Conservation (phyloP, 2,329 filamentous ascomycete genomes). For the Thelonectria rubi region DNA sequence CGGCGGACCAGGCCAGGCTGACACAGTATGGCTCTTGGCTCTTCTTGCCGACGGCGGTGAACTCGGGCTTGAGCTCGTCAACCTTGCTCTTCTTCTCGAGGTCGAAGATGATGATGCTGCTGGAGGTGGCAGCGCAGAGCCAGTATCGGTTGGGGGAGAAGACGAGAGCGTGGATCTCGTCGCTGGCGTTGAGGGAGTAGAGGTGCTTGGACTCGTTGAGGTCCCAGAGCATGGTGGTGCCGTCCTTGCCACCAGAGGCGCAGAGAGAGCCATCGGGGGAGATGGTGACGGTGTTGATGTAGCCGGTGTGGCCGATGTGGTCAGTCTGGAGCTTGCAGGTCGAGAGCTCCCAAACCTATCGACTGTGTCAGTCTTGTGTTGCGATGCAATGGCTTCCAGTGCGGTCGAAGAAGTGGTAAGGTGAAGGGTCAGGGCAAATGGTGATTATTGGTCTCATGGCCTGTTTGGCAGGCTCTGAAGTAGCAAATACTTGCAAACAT, state of each 20-base stretch:
- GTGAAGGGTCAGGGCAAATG: conserved; percentile 76
- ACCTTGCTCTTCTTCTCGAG: conserved; percentile 99
- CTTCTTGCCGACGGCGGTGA: conserved; percentile 98
- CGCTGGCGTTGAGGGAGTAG: conserved; percentile 98
- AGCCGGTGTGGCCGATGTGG: conserved; percentile 99
- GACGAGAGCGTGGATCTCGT: conserved; percentile 99
- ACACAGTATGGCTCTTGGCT: conserved; percentile 98
- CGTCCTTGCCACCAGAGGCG: conserved; percentile 99
- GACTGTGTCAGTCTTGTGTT: conserved; percentile 23
- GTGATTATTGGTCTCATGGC: conserved; percentile 98
- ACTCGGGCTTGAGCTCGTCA: conserved; percentile 99
- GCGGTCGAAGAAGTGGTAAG: not conserved
- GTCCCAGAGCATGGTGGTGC: conserved; percentile 99
- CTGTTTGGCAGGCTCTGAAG: conserved; percentile 89
- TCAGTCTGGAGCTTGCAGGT: conserved; percentile 99
- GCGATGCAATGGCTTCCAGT: not conserved
- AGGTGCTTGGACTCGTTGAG: conserved; percentile 99
- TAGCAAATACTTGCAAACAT: conserved; percentile 99
- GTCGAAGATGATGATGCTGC: conserved; percentile 99
- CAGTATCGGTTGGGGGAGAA: conserved; percentile 99
- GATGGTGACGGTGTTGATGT: conserved; percentile 99
- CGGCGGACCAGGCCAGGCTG: conserved; percentile 95
- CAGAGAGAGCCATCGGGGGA: conserved; percentile 99
- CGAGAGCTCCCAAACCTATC: conserved; percentile 97
- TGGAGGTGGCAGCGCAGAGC: conserved; percentile 97